Conservation (phyloP, 192 early-diverging fungal species). For the Coemansia sp. region DNA sequence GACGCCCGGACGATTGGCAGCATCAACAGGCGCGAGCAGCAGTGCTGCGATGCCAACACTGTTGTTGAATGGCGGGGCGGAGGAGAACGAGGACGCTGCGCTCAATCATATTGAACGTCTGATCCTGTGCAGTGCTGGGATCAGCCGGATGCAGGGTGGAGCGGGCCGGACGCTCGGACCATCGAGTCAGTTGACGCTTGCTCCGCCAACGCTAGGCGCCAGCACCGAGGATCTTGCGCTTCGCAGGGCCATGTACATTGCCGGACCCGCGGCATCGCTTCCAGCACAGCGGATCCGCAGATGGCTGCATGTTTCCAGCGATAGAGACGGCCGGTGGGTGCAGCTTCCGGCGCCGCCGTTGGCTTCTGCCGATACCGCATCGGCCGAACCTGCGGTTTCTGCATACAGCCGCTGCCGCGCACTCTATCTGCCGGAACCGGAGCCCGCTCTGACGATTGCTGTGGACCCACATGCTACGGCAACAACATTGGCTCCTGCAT, state of each 20-base stretch:
- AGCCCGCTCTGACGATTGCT: conserved; percentile 15
- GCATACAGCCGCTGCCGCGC: conserved; percentile 45
- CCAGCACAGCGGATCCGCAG: conserved; percentile 5
- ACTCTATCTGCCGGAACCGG: conserved; percentile 11
- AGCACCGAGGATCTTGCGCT: conserved; percentile 10
- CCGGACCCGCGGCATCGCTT: conserved; percentile 24
- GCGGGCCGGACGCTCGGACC: conserved; percentile 1
- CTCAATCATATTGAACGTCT: conserved; percentile 32
- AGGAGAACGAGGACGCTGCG: conserved; percentile 4
- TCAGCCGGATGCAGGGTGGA: conserved; percentile 13
- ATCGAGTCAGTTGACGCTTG: conserved; percentile 1
- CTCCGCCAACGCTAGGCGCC: not conserved
- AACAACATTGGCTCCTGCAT: conserved; percentile 22
- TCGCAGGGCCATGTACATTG: conserved; percentile 7
- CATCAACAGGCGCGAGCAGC: not conserved
- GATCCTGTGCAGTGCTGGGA: conserved; percentile 27
- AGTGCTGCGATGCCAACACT: not conserved
- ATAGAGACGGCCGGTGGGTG: conserved; percentile 15
- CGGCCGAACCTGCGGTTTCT: conserved; percentile 25
- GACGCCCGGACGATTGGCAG: not conserved
- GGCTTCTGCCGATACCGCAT: not conserved
- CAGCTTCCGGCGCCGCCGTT: conserved; percentile 25
- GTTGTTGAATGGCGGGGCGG: not conserved
- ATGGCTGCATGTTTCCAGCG: conserved; percentile 17
- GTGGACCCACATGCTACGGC: not conserved